A percentile compares a stretch with the other conserved stretches of the same genome.
Conservation (phyloP, 2,329 filamentous ascomycete genomes). For the Colletotrichum magnum region DNA sequence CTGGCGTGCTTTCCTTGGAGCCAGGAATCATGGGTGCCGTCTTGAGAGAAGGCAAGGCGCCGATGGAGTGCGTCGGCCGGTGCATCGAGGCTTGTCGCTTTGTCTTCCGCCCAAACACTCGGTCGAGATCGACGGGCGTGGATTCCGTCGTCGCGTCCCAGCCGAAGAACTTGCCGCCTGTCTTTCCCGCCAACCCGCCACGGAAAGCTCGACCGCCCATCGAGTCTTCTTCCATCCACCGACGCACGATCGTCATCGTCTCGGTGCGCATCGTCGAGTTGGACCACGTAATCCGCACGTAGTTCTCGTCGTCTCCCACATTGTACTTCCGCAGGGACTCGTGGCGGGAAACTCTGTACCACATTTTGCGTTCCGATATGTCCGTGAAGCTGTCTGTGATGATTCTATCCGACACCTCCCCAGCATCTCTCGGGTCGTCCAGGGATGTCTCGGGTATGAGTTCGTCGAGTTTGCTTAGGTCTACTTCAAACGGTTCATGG, state of each 20-base stretch:
- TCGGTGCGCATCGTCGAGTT: slow-evolving; percentile 67
- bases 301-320: slow-evolving; percentile 70
- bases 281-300: slow-evolving; percentile 70
- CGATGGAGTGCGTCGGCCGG: slow-evolving; percentile 40
- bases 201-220: slow-evolving; percentile 65
- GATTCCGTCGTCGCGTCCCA: slow-evolving; percentile 67
- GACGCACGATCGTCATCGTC: slow-evolving; percentile 70
- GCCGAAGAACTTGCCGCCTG: slow-evolving; percentile 69
- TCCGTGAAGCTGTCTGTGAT: slow-evolving; percentile 67
- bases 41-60: slow-evolving; percentile 22
- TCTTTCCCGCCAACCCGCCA: slow-evolving; percentile 51
- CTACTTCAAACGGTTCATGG: slow-evolving; percentile 45
- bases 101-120: slow-evolving; percentile 57
- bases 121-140: slow-evolving; percentile 63
- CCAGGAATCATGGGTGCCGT: slow-evolving; percentile 19
- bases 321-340: slow-evolving; percentile 72
- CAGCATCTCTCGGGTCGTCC: slow-evolving; percentile 35
- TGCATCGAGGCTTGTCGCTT: slow-evolving; percentile 45
- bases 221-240: slow-evolving; percentile 77
- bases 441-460: slow-evolving; percentile 49
- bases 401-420: slow-evolving; percentile 60
- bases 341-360: slow-evolving; percentile 75
- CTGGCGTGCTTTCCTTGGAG: slow-evolving; percentile 44
- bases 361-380: slow-evolving; percentile 72
- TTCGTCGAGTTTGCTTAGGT: slow-evolving; percentile 51